Evolutionary conservation across 495 filamentous ascomycete species (phyloP).

Genomic region (Thermothielavioides terrestris): DNA sequence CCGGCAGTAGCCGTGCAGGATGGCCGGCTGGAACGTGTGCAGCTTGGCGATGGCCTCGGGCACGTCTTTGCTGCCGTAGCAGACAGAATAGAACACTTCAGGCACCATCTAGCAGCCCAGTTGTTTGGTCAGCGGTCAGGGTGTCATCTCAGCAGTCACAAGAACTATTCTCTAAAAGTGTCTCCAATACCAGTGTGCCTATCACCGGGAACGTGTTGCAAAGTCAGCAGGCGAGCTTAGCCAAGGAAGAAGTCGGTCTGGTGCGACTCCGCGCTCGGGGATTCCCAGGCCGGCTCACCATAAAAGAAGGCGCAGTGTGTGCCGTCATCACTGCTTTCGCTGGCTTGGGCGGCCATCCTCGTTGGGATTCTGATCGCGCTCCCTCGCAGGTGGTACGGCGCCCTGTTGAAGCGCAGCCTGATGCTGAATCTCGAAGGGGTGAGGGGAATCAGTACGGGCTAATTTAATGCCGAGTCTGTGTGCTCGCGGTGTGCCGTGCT

Average conservation of each 20-base stretch:
- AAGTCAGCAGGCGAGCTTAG: too few species aligned
- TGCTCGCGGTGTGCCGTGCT: too few species aligned
- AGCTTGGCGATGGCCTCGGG: conserved; percentile 26
- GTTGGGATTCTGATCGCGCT: too few species aligned
- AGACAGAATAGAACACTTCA: conserved; percentile 72
- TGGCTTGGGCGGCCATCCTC: neutral
- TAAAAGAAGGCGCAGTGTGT: conserved; percentile 56
- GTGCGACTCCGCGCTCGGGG: too few species aligned
- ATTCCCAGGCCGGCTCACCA: conserved; percentile 40
- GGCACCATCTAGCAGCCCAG: conserved; percentile 68
- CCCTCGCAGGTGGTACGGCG: too few species aligned
- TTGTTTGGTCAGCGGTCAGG: neutral
- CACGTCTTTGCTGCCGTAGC: conserved; percentile 47
- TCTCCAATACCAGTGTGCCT: conserved; percentile 32
- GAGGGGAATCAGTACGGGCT: too few species aligned
- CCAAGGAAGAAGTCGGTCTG: too few species aligned
- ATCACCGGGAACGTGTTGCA: too few species aligned
- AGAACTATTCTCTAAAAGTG: neutral
- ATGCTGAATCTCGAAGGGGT: neutral
- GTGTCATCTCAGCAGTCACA: neutral
- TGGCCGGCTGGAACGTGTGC: conserved; percentile 60
- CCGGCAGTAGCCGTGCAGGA: conserved; percentile 63
- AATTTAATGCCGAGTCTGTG: too few species aligned
- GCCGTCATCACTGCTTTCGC: conserved; percentile 15
- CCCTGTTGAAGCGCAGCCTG: too few species aligned